Evolutionary conservation across 2,329 filamentous ascomycete genomes (phyloP), one percentile per base, ranked within the genome.

Genomic region (Colletotrichum sublineola): DNA sequence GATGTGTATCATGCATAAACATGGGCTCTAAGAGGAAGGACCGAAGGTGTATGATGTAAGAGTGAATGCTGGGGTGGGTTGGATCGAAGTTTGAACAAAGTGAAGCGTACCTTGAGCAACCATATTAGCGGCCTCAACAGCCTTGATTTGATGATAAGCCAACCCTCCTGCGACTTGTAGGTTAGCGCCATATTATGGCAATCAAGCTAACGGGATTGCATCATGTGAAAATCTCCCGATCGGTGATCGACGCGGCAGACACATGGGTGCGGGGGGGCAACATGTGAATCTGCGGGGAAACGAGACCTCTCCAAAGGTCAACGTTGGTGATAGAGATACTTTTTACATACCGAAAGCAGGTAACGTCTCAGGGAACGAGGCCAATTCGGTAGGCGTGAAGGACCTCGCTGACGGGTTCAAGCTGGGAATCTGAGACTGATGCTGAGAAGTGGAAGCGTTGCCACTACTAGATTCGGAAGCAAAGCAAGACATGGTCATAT

Each of bases 41-140:
- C 44, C 1, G 29, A 38, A 31, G 14, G 42, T 15, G 24, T 20
- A 36, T 31, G 44, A 52, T 44, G 50, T 12, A 29, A 42, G 36
- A 18, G 24, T 31, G 33, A 24, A 42, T 18, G 29, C 20, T 18
- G 38, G 29, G 46, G 63, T 38, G 53, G 53, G 7, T 60, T 14
- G 53, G 3, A 12, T n/a, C 20, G 18, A 31, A 5, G 8, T 12
- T 5, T 33, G 46, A 7, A 14, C 61, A 12, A 67, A 20, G 40
- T 56, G n/a, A 67, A 44, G 31, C 63, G 24, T 71, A 71, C 68
- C 68, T 67, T 62, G 63, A 20, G 63, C 68, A 14, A 48, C 24
- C 63, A 62, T 29, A 4, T 60, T 67, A 5, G 68, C 68, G n/a
- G 63, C 68, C 56, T 71, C 68, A 18, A 57, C 63, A 18, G 68